phyloP scores from a whole-genome alignment of 176 grass and related monocot genomes.

The Carex scoparia region DNA sequence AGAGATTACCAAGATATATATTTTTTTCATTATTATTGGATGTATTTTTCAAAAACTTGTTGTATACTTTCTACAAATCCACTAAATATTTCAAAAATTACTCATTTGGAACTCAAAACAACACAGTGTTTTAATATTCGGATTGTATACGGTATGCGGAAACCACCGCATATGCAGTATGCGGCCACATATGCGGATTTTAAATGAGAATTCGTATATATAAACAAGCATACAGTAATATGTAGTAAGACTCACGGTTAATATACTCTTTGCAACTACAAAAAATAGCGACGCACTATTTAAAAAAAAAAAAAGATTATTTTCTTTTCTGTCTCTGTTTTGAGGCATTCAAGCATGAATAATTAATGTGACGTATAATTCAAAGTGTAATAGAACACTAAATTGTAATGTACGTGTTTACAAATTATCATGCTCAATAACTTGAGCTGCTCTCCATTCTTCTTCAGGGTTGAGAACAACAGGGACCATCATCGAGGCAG shows the following conservation, averaged over 20 bases:
- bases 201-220: too few species aligned
- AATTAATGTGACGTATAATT: not conserved
- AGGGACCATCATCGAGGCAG: slow-evolving; percentile 80
- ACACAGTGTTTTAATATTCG: too few species aligned
- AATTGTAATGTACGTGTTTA: slow-evolving; percentile 25
- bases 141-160: too few species aligned
- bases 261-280: not conserved
- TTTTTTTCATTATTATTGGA: too few species aligned
- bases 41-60: too few species aligned
- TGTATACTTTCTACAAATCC: not conserved
- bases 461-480: slow-evolving; percentile 61
- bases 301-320: not conserved
- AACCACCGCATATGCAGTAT: too few species aligned
- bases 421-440: slow-evolving; percentile 96
- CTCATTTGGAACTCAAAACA: too few species aligned
- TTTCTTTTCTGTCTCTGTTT: not conserved
- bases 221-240: too few species aligned
- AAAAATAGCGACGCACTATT: not conserved
- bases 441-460: slow-evolving; percentile 81
- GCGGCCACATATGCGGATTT: too few species aligned
- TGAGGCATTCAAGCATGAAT: not conserved
- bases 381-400: not conserved
- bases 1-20: too few species aligned
- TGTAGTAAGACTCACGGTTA: too few species aligned
- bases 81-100: not conserved